Evolutionary conservation across 169 alveolate genomes (phyloP), one percentile per base, ranked within the genome.

Genomic region (Plasmodium inui): DNA sequence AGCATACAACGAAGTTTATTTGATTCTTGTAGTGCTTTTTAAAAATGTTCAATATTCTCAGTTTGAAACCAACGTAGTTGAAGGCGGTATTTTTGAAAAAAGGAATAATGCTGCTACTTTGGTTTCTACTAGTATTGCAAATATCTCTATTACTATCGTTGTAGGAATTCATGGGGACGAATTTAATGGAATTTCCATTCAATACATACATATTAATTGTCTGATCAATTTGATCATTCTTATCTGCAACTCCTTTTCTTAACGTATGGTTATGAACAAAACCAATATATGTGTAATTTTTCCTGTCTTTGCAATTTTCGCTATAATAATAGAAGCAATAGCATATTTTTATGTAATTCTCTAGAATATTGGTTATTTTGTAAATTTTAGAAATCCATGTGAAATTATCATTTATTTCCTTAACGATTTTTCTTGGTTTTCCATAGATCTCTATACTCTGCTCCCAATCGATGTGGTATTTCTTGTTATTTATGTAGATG

Each of bases 311-410:
- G 55, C 94, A 89, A 80, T 80, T 81, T 39, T 73, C 22, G 55
- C 50, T 67, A 89, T 46, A 46, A 78, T 79, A 80, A 55, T 61
- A 81, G 32, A 89, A 89, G 28, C 94, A 89, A 14, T 89, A 89
- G 82, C 94, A 89, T 78, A 89, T 89, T 78, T 89, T 89, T 37
- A 89, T 32, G 46, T 86, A 39, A 19, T 81, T 70, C n/a, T 61
- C 90, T 44, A 79, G 57, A 19, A 28, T 17, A 41, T 61, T 89
- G 28, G 30, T 79, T 41, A 89, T 80, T 73, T 57, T 89, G 32
- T 89, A 89, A 61, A 22, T 89, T 89, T 89, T 46, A 61, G 94
- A 89, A 80, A 81, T 73, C 94, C 94, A 89, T 0, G 74, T 89
- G 46, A 57, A 76, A 5, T 61, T 70, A 53, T 78, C 84, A 81